Base-by-base conservation (phyloP, 345 rosid species). In the Noccaea bulbosa region DNA sequence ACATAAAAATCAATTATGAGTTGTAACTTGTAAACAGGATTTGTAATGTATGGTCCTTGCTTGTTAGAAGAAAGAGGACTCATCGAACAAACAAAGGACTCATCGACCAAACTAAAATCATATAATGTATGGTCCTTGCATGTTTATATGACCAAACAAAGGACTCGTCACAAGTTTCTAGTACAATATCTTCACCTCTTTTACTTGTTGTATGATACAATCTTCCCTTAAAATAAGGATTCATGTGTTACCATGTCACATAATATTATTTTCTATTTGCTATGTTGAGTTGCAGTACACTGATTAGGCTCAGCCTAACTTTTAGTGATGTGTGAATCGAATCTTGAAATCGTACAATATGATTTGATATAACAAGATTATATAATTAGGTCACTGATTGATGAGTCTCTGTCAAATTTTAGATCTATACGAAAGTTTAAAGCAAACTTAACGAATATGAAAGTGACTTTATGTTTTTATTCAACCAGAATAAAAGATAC, bases 131-230 rank as follows among this genome's bases (percentile, higher is more conserved):
- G 22, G 22, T 20, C 22, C 22, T 20, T 58, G 16, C 71, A 65
- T 57, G 53, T 22, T 73, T 65, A 73, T 65, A 65, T n/a, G 72
- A 57, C 72, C 61, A 73, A 49, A 65, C 77, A 57, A 57, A 58
- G 15, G 60, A 65, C 71, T 57, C 30, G 53, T 65, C 60, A 73
- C 66, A 48, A 67, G 37, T 56, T 58, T 43, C 66, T 0, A 11
- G 66, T 57, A 65, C 60, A 15, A 37, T 32, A 56, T 57, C 30
- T 37, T 47, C 5, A 6, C 40, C 33, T 3, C 48, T 38, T 55
- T 47, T 56, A 46, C 34, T 27, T 38, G 35, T 63, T 52, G 6
- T 24, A 3, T 11, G 24, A 43, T 62, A 71, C 57, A 54, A 44
- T 55, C 14, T 72, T 27, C 57, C 45, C 65, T 55, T 0, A 11